phyloP scores from a whole-genome alignment of 345 rosid species.

The Turnera subulata region DNA sequence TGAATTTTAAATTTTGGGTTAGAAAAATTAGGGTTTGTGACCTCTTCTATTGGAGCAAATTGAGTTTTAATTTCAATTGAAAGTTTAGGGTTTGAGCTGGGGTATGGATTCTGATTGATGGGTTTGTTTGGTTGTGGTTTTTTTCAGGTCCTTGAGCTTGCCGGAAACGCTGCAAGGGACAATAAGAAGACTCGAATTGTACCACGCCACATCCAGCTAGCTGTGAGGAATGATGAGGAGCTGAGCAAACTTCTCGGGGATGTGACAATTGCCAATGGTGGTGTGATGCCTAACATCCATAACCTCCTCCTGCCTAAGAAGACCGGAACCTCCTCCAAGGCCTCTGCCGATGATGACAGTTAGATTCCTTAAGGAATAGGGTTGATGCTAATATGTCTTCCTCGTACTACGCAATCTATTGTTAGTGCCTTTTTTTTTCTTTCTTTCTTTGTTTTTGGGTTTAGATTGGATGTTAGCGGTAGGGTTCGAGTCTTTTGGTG shows the following conservation, averaged over 20 bases:
- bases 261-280: constrained; percentile 91
- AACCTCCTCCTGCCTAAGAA: constrained; percentile 89
- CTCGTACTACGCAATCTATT: not conserved
- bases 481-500: not conserved
- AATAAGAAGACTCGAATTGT: constrained; percentile 90
- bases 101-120: not conserved
- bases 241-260: constrained; percentile 96
- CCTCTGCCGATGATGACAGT: constrained; percentile 60
- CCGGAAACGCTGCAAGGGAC: constrained; percentile 88
- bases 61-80: too few relatives aligned
- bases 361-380: constrained; percentile 1
- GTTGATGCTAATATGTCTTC: not conserved
- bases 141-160: constrained; percentile 72
- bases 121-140: not conserved
- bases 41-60: too few relatives aligned
- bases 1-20: too few relatives aligned
- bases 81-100: not conserved
- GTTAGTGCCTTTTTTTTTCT: too few relatives aligned
- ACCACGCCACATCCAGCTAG: constrained; percentile 87
- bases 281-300: constrained; percentile 97
- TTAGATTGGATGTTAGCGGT: constrained; percentile 2
- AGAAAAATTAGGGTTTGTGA: too few relatives aligned
- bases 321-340: constrained; percentile 65
- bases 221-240: constrained; percentile 89
- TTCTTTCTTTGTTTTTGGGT: not conserved